Evolutionary conservation across 306 rosid genomes (phyloP), one percentile per base, ranked within the genome.

Genomic region (Inga oerstediana): DNA sequence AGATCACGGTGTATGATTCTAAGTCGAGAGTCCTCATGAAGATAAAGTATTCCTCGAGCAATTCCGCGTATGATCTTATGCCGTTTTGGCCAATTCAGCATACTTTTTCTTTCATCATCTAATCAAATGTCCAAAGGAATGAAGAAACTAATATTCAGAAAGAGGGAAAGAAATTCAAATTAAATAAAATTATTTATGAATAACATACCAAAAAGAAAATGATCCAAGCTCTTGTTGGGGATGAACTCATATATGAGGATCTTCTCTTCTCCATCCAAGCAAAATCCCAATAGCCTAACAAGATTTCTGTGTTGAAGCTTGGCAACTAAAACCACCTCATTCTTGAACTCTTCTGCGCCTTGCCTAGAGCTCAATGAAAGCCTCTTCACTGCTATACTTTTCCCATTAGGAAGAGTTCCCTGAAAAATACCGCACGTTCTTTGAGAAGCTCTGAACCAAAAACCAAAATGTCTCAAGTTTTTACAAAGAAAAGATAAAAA

Each of bases 381-480:
- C 79, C 91, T 88, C 78, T 88, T 88, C 75, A 85, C 89, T 24
- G 91, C 89, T 46, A 88, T 72, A 19, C 71, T 37, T 79, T 81
- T 78, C 32, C 82, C 83, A 81, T 81, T 81, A 41, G 22, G 12
- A 64, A 88, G 81, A 37, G 10, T 46, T 30, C 89, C 92, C 92
- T 86, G 80, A 82, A 39, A 82, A 54, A 27, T 67, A 54, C 59
- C 59, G 41, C 7, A 20, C 69, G 1, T 51, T 45, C 24, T 11
- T 41, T 72, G 59, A 73, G 72, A 79, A 58, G 14, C n/a, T 48
- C 30, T 78, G 13, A 20, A 74, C 13, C 27, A 72, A 59, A 37
- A 49, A 27, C 30, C 32, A 49, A 30, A 51, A 51, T 8, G 5
- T n/a, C 45, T 39, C 45, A 48, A 51, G 24, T 62, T 81, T 39